Evolutionary conservation across 2,329 filamentous ascomycete species (phyloP).

Genomic region (Colletotrichum sp.): DNA sequence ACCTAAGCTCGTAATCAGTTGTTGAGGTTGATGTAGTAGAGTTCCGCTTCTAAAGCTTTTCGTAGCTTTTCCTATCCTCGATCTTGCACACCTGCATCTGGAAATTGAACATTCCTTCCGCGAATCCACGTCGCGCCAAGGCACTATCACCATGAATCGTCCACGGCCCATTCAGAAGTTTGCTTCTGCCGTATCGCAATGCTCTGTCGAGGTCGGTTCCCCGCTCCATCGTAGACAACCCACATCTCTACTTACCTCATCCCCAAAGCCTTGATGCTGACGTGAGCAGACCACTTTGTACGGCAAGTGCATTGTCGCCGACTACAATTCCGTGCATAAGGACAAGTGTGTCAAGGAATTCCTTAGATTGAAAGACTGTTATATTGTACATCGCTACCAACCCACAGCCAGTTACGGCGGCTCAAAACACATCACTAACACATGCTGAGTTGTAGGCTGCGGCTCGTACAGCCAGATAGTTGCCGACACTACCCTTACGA

Average conservation of each 20-base stretch:
- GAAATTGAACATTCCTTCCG: background rate
- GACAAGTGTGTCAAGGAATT: slow-evolving; percentile 92
- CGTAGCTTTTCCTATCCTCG: background rate
- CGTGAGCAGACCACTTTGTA: slow-evolving; percentile 75
- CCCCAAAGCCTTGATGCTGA: background rate
- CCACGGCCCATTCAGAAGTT: slow-evolving; percentile 60
- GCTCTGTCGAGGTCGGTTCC: slow-evolving; percentile 55
- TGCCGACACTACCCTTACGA: background rate
- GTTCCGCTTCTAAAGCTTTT: background rate
- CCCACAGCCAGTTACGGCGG: background rate
- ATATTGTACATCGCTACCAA: slow-evolving; percentile 65
- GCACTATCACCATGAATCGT: slow-evolving; percentile 26
- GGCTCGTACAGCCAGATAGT: slow-evolving; percentile 6
- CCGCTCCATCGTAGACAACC: background rate
- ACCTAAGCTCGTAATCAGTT: background rate
- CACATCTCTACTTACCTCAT: background rate
- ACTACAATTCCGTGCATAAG: slow-evolving; percentile 89
- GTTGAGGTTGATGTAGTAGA: background rate
- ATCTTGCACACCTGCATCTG: background rate
- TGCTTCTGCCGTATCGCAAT: slow-evolving; percentile 58
- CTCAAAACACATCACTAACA: background rate
- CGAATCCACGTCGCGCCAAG: background rate
- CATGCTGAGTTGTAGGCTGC: slow-evolving; percentile 4
- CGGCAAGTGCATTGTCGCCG: slow-evolving; percentile 87
- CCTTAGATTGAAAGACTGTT: slow-evolving; percentile 84